These are phyloP conservation scores for Calonectria hawksworthii DNA, from an alignment of 2,329 filamentous ascomycete genomes.

Conservation along the genomic window DNA sequence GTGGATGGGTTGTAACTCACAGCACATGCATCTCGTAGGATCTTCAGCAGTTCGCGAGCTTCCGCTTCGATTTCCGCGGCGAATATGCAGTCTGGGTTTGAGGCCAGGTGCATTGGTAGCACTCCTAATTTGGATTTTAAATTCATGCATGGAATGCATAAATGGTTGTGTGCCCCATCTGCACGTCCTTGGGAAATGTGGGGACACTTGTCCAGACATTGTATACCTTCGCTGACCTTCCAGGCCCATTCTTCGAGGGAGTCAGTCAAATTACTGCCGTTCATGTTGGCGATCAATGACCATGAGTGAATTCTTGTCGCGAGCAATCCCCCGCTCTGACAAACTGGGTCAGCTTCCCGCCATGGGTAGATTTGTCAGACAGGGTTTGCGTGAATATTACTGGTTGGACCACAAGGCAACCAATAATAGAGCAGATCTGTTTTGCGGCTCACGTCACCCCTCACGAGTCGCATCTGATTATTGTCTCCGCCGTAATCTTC, in stretches of 20 bases:
- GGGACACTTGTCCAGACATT: background rate
- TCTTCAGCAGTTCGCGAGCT: background rate
- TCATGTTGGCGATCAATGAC: background rate
- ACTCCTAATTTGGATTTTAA: slow-evolving; percentile 7
- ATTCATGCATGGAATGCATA: slow-evolving; percentile 9
- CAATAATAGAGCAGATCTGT: background rate
- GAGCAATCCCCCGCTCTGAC: background rate
- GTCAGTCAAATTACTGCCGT: background rate
- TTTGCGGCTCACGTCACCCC: background rate
- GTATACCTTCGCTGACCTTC: slow-evolving; percentile 18
- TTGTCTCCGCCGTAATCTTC: background rate
- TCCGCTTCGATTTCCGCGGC: background rate
- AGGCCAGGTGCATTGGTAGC: slow-evolving; percentile 4
- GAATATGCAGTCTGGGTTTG: background rate
- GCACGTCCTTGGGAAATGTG: background rate
- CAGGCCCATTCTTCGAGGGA: slow-evolving; percentile 5
- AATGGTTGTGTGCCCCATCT: background rate
- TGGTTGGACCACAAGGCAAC: background rate
- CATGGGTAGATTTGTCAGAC: background rate
- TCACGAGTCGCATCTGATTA: background rate
- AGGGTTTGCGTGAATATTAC: background rate
- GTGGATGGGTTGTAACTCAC: background rate
- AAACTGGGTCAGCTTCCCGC: background rate
- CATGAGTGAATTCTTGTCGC: background rate
- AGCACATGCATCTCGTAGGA: slow-evolving; percentile 9